phyloP scores from a whole-genome alignment of 2,329 filamentous ascomycete species.

The Stagonosporopsis vannaccii region DNA sequence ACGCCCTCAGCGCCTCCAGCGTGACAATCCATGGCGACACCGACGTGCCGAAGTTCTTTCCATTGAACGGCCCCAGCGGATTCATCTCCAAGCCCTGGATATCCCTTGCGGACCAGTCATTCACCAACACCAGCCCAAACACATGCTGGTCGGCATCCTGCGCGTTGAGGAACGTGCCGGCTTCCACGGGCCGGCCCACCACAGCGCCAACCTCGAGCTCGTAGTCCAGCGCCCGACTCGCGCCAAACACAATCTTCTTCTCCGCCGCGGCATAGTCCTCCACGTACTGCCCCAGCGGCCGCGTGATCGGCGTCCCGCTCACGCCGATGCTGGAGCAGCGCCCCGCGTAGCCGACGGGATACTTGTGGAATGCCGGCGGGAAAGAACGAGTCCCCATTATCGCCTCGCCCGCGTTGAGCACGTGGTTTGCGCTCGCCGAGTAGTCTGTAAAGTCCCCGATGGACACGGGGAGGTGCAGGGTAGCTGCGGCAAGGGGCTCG shows the following conservation, averaged over 20 bases:
- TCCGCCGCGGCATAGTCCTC: constrained; percentile 46
- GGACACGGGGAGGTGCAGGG: constrained; percentile 62
- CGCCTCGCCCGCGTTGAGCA: constrained; percentile 58
- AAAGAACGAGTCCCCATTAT: constrained; percentile 31
- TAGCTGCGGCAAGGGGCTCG: constrained; percentile 51
- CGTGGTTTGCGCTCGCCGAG: constrained; percentile 62
- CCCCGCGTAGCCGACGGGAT: constrained; percentile 62
- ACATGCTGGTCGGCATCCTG: constrained; percentile 61
- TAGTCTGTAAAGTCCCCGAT: constrained; percentile 67
- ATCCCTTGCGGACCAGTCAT: constrained; percentile 70
- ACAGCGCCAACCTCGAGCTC: constrained; percentile 60
- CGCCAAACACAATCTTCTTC: constrained; percentile 59
- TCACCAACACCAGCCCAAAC: constrained; percentile 68
- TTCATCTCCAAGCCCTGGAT: constrained; percentile 69
- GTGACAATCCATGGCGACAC: constrained; percentile 70
- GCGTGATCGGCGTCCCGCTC: constrained; percentile 53
- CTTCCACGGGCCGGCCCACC: constrained; percentile 51
- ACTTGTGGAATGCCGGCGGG: constrained; percentile 40
- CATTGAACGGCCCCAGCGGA: constrained; percentile 67
- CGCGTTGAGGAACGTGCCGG: constrained; percentile 51
- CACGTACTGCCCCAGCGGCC: constrained; percentile 39
- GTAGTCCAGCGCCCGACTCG: constrained; percentile 55
- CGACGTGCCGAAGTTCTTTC: constrained; percentile 66
- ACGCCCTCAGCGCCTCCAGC: constrained; percentile 61
- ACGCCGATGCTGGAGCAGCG: constrained; percentile 61